These are phyloP conservation scores for Phytophthora kernoviae DNA, from an alignment of 352 stramenopile genomes.

Conservation along the genomic window DNA sequence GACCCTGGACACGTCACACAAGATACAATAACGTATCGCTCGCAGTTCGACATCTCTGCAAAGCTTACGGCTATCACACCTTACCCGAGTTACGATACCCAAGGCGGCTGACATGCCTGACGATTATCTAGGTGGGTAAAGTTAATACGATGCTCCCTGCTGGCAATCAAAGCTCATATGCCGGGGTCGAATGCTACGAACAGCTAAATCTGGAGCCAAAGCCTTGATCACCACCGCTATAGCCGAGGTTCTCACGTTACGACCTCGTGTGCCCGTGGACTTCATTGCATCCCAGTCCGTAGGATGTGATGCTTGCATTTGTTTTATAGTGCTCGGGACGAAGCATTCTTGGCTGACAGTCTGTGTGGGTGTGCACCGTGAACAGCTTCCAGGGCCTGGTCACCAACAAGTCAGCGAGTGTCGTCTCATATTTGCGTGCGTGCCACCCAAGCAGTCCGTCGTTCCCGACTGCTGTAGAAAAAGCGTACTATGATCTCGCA, in stretches of 20 bases:
- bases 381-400: conserved; percentile 30
- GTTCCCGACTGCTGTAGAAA: conserved; percentile 28
- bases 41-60: too few species aligned
- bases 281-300: conserved; percentile 33
- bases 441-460: conserved; percentile 22
- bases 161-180: background rate
- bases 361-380: background rate
- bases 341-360: background rate
- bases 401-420: conserved; percentile 11
- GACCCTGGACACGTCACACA: conserved; percentile 7
- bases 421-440: conserved; percentile 16
- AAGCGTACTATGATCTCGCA: conserved; percentile 21
- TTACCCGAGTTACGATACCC: background rate
- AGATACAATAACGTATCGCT: too few species aligned
- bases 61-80: too few species aligned
- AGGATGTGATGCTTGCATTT: too few species aligned
- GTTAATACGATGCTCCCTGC: background rate
- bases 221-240: conserved; percentile 24
- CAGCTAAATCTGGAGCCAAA: conserved; percentile 32
- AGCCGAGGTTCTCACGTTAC: conserved; percentile 23
- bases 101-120: conserved; percentile 2
- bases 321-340: too few species aligned
- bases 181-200: background rate
- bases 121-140: conserved; percentile 5
- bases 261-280: conserved; percentile 20